Conservation (phyloP, 805 yeast genomes). For the Tetrapisispora phaffii region DNA sequence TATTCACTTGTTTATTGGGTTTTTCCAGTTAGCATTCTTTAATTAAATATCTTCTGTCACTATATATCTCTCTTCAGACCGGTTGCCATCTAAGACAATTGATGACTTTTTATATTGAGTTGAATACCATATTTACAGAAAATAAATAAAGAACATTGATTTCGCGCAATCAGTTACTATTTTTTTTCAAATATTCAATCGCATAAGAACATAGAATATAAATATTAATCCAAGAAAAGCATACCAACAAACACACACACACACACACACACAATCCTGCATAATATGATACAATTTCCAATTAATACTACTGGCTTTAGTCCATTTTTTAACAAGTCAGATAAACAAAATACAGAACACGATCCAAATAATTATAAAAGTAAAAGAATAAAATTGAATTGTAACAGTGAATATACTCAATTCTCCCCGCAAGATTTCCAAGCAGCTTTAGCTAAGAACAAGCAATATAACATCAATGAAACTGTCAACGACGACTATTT, state of each 20-base stretch:
- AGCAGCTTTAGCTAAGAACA: background rate
- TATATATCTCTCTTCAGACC: too few species aligned
- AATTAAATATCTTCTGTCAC: too few species aligned
- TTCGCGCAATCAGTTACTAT: background rate
- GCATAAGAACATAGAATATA: background rate
- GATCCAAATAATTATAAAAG: background rate
- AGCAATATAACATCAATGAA: background rate
- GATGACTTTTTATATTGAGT: too few species aligned
- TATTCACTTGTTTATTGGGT: too few species aligned
- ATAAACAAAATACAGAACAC: background rate
- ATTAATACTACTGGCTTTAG: background rate
- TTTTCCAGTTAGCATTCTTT: too few species aligned
- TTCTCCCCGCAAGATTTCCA: background rate
- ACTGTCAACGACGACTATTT: background rate
- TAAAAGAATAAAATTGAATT: slow-evolving; percentile 1
- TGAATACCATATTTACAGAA: too few species aligned
- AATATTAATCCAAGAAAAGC: too few species aligned
- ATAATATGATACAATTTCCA: slow-evolving; percentile 1
- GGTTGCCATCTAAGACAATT: too few species aligned
- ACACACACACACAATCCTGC: background rate
- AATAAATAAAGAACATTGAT: too few species aligned
- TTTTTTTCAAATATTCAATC: background rate
- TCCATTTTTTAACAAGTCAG: background rate
- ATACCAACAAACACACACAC: background rate
- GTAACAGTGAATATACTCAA: background rate